These are phyloP conservation scores for Aaosphaeria pasadenensis DNA, from an alignment of 2,329 filamentous ascomycete genomes.

Conservation along the genomic window DNA sequence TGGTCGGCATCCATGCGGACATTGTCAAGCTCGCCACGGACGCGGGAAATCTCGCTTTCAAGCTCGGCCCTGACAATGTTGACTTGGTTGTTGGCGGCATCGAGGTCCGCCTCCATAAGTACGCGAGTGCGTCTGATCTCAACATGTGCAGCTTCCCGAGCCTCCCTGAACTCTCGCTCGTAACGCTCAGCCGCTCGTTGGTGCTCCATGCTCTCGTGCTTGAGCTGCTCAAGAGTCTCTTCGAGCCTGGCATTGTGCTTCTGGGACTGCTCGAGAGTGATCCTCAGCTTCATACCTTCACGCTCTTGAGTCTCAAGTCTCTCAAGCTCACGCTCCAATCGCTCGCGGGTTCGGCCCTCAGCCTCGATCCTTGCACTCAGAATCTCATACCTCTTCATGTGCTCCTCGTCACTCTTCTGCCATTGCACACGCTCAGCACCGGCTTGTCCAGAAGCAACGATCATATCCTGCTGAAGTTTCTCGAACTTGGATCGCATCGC, in stretches of 20 bases:
- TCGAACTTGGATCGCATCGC: slow-evolving; percentile 81
- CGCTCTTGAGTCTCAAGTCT: slow-evolving; percentile 59
- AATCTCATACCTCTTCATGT: slow-evolving; percentile 52
- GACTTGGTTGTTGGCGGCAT: slow-evolving; percentile 79
- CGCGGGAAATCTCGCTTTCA: slow-evolving; percentile 71
- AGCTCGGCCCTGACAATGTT: slow-evolving; percentile 79
- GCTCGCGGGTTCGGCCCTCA: slow-evolving; percentile 42
- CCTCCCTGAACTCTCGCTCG: slow-evolving; percentile 81
- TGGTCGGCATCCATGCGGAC: slow-evolving; percentile 77
- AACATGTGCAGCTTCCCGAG: slow-evolving; percentile 71
- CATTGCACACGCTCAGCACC: slow-evolving; percentile 78
- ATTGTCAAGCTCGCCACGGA: slow-evolving; percentile 74
- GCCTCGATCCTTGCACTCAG: slow-evolving; percentile 52
- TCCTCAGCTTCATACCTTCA: slow-evolving; percentile 73
- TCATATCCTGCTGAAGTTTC: slow-evolving; percentile 84
- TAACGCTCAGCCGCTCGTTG: slow-evolving; percentile 66
- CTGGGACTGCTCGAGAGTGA: slow-evolving; percentile 63
- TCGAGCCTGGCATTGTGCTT: slow-evolving; percentile 65
- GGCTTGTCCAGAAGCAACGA: slow-evolving; percentile 71
- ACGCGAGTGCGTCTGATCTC: slow-evolving; percentile 80
- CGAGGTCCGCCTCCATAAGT: slow-evolving; percentile 76
- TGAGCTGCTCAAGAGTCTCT: slow-evolving; percentile 50
- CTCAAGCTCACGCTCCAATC: slow-evolving; percentile 47
- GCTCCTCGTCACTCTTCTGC: slow-evolving; percentile 64
- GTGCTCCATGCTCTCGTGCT: slow-evolving; percentile 68